Base-by-base conservation (phyloP, 2,329 filamentous ascomycete genomes). In the Stylonectria norvegica region DNA sequence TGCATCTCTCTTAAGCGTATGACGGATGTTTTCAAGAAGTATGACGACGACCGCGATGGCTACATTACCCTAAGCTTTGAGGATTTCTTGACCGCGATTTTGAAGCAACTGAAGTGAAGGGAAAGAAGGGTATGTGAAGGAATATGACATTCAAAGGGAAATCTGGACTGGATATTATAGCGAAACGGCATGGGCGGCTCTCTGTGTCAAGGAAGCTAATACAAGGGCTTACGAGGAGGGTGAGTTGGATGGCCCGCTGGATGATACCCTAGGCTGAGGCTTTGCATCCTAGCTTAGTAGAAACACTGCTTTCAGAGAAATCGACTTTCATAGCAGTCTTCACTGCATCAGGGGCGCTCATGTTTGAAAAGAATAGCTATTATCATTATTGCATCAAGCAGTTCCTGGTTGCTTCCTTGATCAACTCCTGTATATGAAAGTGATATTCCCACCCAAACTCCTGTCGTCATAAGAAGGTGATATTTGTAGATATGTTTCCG, bases 11-110 rank as follows among this genome's bases (percentile, higher is more conserved):
- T 98, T 58, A 96, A 97, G 78, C 79, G 93, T 55, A 97, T 98
- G 91, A 98, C 93, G 45, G 93, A 98, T 65, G 89, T 95, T 19
- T 98, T 98, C 65, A 98, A 98, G 76, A 91, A 90, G 68, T 98
- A 97, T 64, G 93, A 98, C 56, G 87, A 95, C 58, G 93, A 98
- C 65, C 80, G 93, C 29, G 93, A 97, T 67, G 93, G 93, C 2
- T 97, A 90, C 63, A 87, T 90, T 54, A 90, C 85, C 4, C 67
- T 90, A 38, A 87, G 83, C 61, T 90, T 90, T 57, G 85, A 89
- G 68, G 85, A 89, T 57, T 89, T 89, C 62, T 68, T 89, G 59
- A 83, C 81, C 25, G 84, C 81, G 67, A 81, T 81, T 48, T 53
- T 82, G 50, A 77, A 76, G 61, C 78, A 81, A 65, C 63, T 81